Conservation (phyloP, 148 eudicot genomes). For the Hydrangea macrophylla region DNA sequence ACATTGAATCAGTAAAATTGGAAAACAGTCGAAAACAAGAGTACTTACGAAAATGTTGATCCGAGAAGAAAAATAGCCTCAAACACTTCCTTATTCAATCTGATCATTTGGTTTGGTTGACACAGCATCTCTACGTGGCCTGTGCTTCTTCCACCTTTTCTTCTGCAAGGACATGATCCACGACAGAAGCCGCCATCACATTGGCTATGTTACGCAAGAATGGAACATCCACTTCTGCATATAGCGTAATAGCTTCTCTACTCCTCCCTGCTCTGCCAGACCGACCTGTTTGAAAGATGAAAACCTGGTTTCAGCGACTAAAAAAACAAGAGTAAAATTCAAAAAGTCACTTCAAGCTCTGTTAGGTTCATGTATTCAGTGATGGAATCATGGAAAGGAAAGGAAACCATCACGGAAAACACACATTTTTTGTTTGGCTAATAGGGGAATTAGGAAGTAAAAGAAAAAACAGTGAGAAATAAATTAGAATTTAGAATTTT, state of each 20-base stretch:
- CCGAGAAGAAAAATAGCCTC: not conserved
- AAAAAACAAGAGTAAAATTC: not conserved
- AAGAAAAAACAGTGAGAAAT: too few relatives aligned
- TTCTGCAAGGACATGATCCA: slow-evolving; percentile 80
- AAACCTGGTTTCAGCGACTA: not conserved
- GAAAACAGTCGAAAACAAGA: not conserved
- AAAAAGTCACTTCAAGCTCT: too few relatives aligned
- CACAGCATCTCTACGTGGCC: slow-evolving; percentile 66
- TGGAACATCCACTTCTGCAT: slow-evolving; percentile 80
- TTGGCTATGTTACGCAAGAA: slow-evolving; percentile 75
- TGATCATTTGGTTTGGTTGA: slow-evolving; percentile 42
- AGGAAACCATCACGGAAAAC: too few relatives aligned
- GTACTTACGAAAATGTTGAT: not conserved
- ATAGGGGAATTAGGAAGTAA: too few relatives aligned
- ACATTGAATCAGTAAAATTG: not conserved
- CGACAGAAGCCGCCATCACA: slow-evolving; percentile 69
- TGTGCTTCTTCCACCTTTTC: slow-evolving; percentile 79
- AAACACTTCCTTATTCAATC: slow-evolving; percentile 8
- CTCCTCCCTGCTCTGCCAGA: slow-evolving; percentile 92
- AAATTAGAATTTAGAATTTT: too few relatives aligned
- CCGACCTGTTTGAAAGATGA: slow-evolving; percentile 51
- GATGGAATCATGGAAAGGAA: too few relatives aligned
- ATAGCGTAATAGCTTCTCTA: slow-evolving; percentile 86
- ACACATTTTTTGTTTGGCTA: too few relatives aligned
- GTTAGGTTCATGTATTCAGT: too few relatives aligned